A percentile compares a stretch with the other conserved stretches of the same genome.
Evolutionary conservation across 345 rosid species (phyloP).

Genomic region (Populus ilicifolia): DNA sequence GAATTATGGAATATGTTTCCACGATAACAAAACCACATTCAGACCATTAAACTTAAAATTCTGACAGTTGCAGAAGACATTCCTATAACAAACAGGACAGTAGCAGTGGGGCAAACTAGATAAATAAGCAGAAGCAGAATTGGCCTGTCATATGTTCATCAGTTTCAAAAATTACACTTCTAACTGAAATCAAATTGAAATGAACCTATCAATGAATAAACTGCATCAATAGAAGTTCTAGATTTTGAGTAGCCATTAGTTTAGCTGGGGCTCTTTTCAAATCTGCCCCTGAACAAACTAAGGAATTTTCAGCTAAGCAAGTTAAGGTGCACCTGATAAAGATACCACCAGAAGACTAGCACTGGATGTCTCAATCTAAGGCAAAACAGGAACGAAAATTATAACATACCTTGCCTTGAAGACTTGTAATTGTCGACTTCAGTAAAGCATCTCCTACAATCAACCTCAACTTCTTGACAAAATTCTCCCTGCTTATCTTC

Average conservation of each 20-base stretch:
- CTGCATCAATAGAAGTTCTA: neutral
- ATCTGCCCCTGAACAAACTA: neutral
- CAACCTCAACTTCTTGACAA: slow-evolving; percentile 59
- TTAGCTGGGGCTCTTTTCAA: neutral
- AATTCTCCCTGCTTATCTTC: slow-evolving; percentile 58
- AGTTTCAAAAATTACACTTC: neutral
- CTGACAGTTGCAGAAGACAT: neutral
- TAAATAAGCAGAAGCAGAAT: neutral
- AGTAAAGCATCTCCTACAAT: slow-evolving; percentile 71
- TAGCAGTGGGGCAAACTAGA: neutral
- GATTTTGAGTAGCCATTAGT: neutral
- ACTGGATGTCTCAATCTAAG: neutral
- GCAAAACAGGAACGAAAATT: neutral
- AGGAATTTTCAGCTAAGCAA: neutral
- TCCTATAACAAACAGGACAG: neutral
- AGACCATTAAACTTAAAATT: neutral
- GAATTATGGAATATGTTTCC: neutral
- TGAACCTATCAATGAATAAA: neutral
- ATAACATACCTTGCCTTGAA: slow-evolving; percentile 60
- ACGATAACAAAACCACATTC: neutral
- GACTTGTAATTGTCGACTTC: slow-evolving; percentile 62
- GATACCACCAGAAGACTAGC: neutral
- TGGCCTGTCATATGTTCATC: neutral
- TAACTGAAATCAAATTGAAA: neutral
- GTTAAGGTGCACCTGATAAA: neutral